These are phyloP conservation scores for Ophiosphaerella narmari DNA, from an alignment of 2,329 filamentous ascomycete genomes.

Conservation along the genomic window DNA sequence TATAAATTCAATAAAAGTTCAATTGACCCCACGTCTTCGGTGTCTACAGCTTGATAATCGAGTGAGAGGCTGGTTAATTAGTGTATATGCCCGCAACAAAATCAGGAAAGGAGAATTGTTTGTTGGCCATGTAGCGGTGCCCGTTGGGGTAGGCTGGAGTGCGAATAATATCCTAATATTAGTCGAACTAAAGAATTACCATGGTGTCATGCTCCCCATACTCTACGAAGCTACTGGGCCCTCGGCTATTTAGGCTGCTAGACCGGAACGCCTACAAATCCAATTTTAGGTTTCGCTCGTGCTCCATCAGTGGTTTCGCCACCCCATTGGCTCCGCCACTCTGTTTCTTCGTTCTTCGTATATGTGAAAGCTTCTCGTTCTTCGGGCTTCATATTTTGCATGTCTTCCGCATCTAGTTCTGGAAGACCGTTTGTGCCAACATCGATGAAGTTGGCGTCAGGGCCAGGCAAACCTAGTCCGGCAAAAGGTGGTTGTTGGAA, in stretches of 20 bases:
- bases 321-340: slow-evolving; percentile 78
- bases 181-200: slow-evolving; percentile 1
- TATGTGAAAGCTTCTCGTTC: slow-evolving; percentile 74
- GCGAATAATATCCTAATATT: background rate
- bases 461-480: slow-evolving; percentile 64
- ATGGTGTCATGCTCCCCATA: slow-evolving; percentile 8
- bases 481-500: slow-evolving; percentile 63
- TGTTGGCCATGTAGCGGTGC: too few relatives aligned
- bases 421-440: slow-evolving; percentile 61
- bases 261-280: slow-evolving; percentile 56
- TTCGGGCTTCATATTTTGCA: slow-evolving; percentile 68
- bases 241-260: slow-evolving; percentile 44
- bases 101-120: too few relatives aligned
- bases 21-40: too few relatives aligned
- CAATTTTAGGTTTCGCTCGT: slow-evolving; percentile 53
- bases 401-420: slow-evolving; percentile 68
- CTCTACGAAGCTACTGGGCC: background rate
- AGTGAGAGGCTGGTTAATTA: too few relatives aligned
- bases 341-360: slow-evolving; percentile 65
- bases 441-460: slow-evolving; percentile 57
- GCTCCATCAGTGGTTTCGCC: slow-evolving; percentile 65
- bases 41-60: too few relatives aligned
- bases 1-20: too few relatives aligned
- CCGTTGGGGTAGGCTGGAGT: too few relatives aligned
- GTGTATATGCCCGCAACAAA: too few relatives aligned